Evolutionary conservation across 2,329 filamentous ascomycete species (phyloP), one percentile per base, ranked within the genome.

Genomic region (Colletotrichum cordylinicola): DNA sequence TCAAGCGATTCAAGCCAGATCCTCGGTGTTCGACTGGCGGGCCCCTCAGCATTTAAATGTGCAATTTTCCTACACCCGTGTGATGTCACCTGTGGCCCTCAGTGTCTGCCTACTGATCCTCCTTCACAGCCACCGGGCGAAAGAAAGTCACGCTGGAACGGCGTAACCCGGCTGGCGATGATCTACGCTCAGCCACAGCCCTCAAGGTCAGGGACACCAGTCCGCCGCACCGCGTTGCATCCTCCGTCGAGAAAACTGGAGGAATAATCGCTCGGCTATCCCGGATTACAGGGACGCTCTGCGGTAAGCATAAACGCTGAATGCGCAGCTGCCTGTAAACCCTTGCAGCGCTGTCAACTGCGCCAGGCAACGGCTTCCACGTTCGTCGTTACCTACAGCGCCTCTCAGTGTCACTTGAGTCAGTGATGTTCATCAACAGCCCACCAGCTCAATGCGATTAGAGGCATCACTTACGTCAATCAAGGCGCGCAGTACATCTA

Each of bases 141-240:
- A 21, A 4, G 43, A 12, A 8, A 39, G 52, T 67, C 35, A 37
- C n/a, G 18, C 55, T 72, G 69, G 69, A 64, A 67, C 73, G 62
- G 33, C 27, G 6, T 33, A 21, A 62, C 73, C 69, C 21, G 33
- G 56, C 62, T 13, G 21, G 58, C 31, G 29, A 21, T 64, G 73
- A 75, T 75, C 73, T 56, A 33, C 62, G 12, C 55, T 73, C 73
- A 75, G 73, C 73, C 73, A 75, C 73, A 67, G 12, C 31, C 24
- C 15, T 8, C 18, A 55, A 33, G 33, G 62, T 43, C 56, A 64
- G n/a, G 56, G 35, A 39, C 67, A 8, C 21, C 8, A 43, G 37
- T 1, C 18, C 2, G 24, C 68, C n/a, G 27, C 18, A 35, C 43
- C 43, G 60, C 60, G 56, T 27, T 1, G 29, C 43, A 18, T 31